Evolutionary conservation across 352 stramenopile genomes (phyloP).

Genomic region (Phytophthora cactorum): DNA sequence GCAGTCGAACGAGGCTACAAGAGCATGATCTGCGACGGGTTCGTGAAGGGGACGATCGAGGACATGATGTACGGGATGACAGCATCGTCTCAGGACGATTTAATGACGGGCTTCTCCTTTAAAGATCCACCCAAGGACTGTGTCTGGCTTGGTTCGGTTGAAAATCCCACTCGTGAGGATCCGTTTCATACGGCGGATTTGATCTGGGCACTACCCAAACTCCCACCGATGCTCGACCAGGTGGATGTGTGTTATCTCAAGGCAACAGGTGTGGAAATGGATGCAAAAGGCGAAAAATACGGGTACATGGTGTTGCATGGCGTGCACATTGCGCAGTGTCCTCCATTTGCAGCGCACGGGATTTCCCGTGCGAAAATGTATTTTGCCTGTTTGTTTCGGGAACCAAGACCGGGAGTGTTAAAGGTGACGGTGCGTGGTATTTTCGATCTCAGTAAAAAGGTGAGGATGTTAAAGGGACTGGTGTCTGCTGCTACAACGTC

Average conservation of each 20-base stretch:
- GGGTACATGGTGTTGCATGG: conserved; percentile 57
- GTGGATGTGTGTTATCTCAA: conserved; percentile 53
- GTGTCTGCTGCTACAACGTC: conserved; percentile 36
- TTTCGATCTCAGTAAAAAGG: conserved; percentile 49
- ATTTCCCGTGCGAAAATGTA: conserved; percentile 45
- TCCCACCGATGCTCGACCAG: conserved; percentile 26
- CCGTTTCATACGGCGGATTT: conserved; percentile 52
- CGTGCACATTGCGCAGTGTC: conserved; percentile 43
- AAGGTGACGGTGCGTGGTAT: conserved; percentile 51
- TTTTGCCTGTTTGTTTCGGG: conserved; percentile 47
- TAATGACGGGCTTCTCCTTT: conserved; percentile 46
- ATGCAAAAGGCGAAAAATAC: conserved; percentile 36
- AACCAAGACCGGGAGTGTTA: conserved; percentile 30
- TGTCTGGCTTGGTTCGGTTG: conserved; percentile 42
- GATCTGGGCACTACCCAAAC: conserved; percentile 29
- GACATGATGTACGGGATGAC: conserved; percentile 54
- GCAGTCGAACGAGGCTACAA: conserved; percentile 39
- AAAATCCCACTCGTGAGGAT: conserved; percentile 31
- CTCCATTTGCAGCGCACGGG: conserved; percentile 37
- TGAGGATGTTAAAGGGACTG: conserved; percentile 25
- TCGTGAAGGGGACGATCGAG: conserved; percentile 42
- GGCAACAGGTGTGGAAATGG: conserved; percentile 43
- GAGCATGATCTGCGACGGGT: conserved; percentile 39
- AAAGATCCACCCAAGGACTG: conserved; percentile 44
- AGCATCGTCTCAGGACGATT: conserved; percentile 36